Conservation (phyloP, 805 yeast species). For the Lipomyces mesembrius region DNA sequence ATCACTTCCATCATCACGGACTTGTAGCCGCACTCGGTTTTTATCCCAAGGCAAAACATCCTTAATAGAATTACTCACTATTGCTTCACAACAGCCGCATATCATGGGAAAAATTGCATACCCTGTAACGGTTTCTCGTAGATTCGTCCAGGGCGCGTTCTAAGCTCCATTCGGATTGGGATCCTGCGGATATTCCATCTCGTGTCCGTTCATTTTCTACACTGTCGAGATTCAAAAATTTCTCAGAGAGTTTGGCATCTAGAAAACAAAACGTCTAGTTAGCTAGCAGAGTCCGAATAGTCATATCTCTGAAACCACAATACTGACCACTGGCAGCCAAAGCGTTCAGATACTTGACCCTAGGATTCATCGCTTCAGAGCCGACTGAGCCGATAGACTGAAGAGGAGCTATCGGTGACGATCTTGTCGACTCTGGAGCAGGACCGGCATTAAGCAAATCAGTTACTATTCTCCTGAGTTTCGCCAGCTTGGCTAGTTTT, state of each 20-base stretch:
- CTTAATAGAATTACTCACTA: conserved; percentile 3
- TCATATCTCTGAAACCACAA: not conserved
- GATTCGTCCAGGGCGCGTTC: conserved; percentile 3
- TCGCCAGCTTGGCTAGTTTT: conserved; percentile 5
- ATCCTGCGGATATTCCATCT: not conserved
- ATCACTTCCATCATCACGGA: conserved; percentile 46
- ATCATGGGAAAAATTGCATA: not conserved
- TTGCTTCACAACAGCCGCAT: not conserved
- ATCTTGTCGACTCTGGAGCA: not conserved
- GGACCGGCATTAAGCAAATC: not conserved
- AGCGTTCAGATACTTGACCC: not conserved
- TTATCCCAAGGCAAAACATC: conserved; percentile 76
- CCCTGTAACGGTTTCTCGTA: conserved; percentile 14
- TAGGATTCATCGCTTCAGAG: not conserved
- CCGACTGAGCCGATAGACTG: not conserved
- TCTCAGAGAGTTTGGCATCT: not conserved
- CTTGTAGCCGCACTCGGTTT: conserved; percentile 63
- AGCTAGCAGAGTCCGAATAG: not conserved
- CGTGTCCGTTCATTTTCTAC: conserved; percentile 5
- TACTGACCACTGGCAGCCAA: conserved; percentile 1
- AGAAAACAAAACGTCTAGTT: not conserved
- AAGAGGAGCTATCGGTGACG: not conserved
- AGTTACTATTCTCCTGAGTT: not conserved
- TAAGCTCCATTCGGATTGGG: conserved; percentile 9
- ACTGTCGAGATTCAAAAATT: conserved; percentile 11